Conservation (phyloP, 225 moss, liverwort and hornwort species). For the Anthoceros angustus region DNA sequence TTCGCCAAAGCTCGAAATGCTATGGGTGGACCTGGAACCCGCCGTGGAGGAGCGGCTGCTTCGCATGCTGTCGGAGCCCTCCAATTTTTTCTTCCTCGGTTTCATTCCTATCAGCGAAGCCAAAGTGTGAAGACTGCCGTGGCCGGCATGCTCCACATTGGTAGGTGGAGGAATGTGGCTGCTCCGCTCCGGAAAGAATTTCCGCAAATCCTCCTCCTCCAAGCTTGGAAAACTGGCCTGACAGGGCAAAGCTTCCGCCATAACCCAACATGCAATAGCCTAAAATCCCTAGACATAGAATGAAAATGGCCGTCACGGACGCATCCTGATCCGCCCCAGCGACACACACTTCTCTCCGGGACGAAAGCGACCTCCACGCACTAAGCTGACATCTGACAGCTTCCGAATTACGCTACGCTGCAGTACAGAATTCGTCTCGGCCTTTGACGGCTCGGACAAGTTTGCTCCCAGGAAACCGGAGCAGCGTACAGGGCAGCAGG, state of each 20-base stretch:
- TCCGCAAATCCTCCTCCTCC: background rate
- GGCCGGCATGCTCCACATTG: too few relatives aligned
- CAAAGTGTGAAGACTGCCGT: background rate
- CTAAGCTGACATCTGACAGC: too few relatives aligned
- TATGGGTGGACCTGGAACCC: background rate
- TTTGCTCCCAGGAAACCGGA: too few relatives aligned
- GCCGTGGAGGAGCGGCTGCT: background rate
- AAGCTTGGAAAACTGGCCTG: background rate
- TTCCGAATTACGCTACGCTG: too few relatives aligned
- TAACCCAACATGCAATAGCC: background rate
- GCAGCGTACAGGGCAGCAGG: too few relatives aligned
- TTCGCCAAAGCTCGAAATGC: background rate
- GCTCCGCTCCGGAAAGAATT: conserved; percentile 1
- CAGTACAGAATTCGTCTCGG: too few relatives aligned
- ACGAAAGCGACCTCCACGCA: too few relatives aligned
- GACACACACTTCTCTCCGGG: too few relatives aligned
- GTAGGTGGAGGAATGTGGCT: background rate
- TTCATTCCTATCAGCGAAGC: background rate
- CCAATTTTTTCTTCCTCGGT: background rate
- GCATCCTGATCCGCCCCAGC: too few relatives aligned
- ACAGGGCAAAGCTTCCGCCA: background rate
- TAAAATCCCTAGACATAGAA: background rate
- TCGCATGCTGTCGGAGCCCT: background rate
- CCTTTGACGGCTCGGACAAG: too few relatives aligned
- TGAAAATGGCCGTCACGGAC: background rate